Base-by-base conservation (phyloP, 345 rosid genomes). In the Triadica sebifera region DNA sequence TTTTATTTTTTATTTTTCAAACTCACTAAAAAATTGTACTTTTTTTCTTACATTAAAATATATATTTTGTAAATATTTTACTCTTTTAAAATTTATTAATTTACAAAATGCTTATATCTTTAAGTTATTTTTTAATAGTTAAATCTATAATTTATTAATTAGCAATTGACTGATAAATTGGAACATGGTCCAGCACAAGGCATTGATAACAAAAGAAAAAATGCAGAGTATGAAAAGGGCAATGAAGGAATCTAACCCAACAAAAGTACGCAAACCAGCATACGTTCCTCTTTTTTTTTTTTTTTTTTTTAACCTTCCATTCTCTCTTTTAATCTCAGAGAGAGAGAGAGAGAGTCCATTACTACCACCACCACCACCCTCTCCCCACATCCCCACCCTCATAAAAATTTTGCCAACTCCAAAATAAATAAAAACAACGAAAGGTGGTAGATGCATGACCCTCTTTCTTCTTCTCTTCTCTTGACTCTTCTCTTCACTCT, bases 401-500 rank as follows among this genome's bases (percentile, higher is more conserved):
- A 19, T 47, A 71, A 25, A 8, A 55, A 65, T 57, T 59, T 68
- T 19, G 70, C 75, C 52, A 51, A 50, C 41, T 12, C 61, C 37
- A 20, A 70, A 37, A 71, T 12, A 49, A 59, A 34, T 12, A 49
- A 59, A 34, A 52, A 51, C 83, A 82, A 79, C 78, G 81, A 83
- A 87, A 86, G 92, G 92, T 90, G 92, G 96, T 87, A 81, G 92
- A 90, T 89, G 89, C 93, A 90, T 88, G 90, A 88, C 84, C 81
- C 87, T 69, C 80, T 69, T 37, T 67, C 47, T 38, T 19, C 57
- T 34, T 50, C 53, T 58, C 49, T 20, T 29, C 71, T 50, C 22
- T 19, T 29, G 34, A 29, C 34, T 29, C 34, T 29, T 29, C 34
- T 29, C 34, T 29, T 29, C 34, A 29, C 34, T 29, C 34, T 29